Evolutionary conservation across 371 early-diverging fungal species (phyloP).

Genomic region (Mortierella sp.): DNA sequence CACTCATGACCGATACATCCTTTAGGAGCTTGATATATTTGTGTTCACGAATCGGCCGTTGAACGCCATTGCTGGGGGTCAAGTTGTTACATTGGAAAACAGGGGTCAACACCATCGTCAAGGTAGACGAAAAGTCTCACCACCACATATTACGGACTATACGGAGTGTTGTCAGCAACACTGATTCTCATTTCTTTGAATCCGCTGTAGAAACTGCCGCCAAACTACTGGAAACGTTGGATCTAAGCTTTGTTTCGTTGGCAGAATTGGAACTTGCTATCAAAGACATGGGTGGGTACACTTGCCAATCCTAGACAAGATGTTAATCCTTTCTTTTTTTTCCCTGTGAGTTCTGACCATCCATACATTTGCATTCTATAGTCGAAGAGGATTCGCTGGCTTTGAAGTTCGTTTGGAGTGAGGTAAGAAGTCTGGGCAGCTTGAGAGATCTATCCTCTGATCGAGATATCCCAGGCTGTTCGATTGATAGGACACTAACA

Average conservation of each 20-base stretch:
- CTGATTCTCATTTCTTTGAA: background rate
- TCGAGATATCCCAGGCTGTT: too few relatives aligned
- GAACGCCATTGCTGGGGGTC: slow-evolving; percentile 74
- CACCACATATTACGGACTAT: too few relatives aligned
- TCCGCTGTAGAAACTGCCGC: slow-evolving; percentile 17
- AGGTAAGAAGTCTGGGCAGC: slow-evolving; percentile 33
- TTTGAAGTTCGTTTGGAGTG: slow-evolving; percentile 78
- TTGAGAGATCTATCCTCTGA: background rate
- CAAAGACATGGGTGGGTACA: slow-evolving; percentile 64
- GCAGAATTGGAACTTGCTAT: slow-evolving; percentile 71
- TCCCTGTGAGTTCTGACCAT: too few relatives aligned
- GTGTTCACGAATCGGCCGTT: slow-evolving; percentile 80
- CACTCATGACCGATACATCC: too few relatives aligned
- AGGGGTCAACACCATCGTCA: slow-evolving; percentile 39
- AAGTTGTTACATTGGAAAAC: slow-evolving; percentile 66
- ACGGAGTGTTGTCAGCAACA: background rate
- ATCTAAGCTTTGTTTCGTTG: slow-evolving; percentile 62
- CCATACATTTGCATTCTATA: slow-evolving; percentile 9
- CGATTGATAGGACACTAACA: background rate
- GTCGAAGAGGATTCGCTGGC: slow-evolving; percentile 66
- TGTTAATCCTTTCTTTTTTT: background rate
- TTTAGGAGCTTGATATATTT: slow-evolving; percentile 64
- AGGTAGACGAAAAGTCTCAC: too few relatives aligned
- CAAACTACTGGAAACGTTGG: slow-evolving; percentile 62
- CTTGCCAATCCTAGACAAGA: too few relatives aligned